These are phyloP conservation scores for Delonix regia DNA, from an alignment of 306 rosid species.

Conservation along the genomic window DNA sequence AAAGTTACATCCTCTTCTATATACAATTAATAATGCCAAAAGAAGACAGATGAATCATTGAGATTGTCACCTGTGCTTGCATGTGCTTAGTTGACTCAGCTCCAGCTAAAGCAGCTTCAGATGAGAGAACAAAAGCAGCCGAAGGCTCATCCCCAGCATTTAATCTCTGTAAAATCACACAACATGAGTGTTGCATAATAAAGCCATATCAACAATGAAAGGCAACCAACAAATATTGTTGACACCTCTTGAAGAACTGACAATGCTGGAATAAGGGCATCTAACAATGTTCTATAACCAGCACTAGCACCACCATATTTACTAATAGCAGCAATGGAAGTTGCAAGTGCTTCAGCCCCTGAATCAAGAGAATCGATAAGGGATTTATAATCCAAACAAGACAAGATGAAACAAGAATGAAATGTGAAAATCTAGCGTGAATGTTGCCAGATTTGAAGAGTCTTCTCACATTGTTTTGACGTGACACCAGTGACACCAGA, in stretches of 20 bases:
- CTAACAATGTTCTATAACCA: constrained; percentile 93
- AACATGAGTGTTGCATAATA: constrained; percentile 32
- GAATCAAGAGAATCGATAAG: constrained; percentile 45
- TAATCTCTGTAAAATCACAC: constrained; percentile 59
- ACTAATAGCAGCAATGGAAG: constrained; percentile 83
- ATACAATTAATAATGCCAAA: neutral
- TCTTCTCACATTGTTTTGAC: constrained; percentile 68
- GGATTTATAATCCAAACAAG: constrained; percentile 15
- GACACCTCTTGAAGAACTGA: constrained; percentile 75
- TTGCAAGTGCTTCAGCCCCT: constrained; percentile 89
- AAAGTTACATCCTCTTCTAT: neutral
- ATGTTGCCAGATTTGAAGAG: constrained; percentile 28
- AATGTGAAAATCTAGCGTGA: constrained; percentile 4
- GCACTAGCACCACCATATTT: constrained; percentile 95
- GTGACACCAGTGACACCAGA: constrained; percentile 50
- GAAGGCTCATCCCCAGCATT: constrained; percentile 69
- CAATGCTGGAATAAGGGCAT: constrained; percentile 90
- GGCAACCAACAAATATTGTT: constrained; percentile 19
- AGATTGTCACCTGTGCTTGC: constrained; percentile 78
- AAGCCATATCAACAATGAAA: constrained; percentile 26
- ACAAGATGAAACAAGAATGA: neutral
- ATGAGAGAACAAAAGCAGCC: constrained; percentile 78
- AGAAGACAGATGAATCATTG: constrained; percentile 29
- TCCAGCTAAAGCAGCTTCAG: constrained; percentile 81
- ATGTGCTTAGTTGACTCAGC: constrained; percentile 86